Evolutionary conservation across 2,329 filamentous ascomycete species (phyloP), one percentile per base, ranked within the genome.

Genomic region (Alternaria hordeiaustralica): DNA sequence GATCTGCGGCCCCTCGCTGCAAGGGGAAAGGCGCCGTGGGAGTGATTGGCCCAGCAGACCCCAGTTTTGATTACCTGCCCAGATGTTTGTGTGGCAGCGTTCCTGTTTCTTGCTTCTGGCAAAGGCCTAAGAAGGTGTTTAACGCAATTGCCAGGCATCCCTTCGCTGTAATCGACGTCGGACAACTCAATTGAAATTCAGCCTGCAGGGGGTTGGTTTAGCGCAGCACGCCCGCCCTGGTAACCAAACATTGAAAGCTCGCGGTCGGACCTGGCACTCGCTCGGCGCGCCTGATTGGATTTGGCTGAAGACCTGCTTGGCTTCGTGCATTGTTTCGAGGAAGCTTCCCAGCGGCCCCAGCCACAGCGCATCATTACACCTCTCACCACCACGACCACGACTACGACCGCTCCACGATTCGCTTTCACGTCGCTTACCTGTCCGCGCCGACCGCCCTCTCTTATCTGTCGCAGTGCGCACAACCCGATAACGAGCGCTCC

Each of bases 301-400:
- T 41, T 41, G 36, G 36, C 36, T 41, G 36, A 41, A 41, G 36
- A 41, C 36, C 36, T 41, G 36, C 36, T 60, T 63, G 66, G 70
- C 59, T 62, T 63, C 58, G 54, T 71, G 58, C 64, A 64, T 66
- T 67, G 68, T 68, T 69, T 67, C 67, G 65, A 55, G 55, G 54
- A 59, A 55, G 56, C 57, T 61, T 23, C 62, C 64, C 68, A 41
- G 36, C 68, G 69, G 65, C 67, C 63, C 62, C 68, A 63, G 63
- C 43, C 58, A 60, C 59, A 62, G 63, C 65, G 61, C 66, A 64
- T 66, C 71, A 70, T 67, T 41, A 41, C 36, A 41, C 36, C 69
- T 67, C 66, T 65, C 61, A 69, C 67, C 58, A 54, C 56, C 54
- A 26, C 15, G 20, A 23, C 28, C 55, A 60, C 67, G 54, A 54